Conservation (phyloP, 208 protist species). For the Acanthamoeba polyphaga region DNA sequence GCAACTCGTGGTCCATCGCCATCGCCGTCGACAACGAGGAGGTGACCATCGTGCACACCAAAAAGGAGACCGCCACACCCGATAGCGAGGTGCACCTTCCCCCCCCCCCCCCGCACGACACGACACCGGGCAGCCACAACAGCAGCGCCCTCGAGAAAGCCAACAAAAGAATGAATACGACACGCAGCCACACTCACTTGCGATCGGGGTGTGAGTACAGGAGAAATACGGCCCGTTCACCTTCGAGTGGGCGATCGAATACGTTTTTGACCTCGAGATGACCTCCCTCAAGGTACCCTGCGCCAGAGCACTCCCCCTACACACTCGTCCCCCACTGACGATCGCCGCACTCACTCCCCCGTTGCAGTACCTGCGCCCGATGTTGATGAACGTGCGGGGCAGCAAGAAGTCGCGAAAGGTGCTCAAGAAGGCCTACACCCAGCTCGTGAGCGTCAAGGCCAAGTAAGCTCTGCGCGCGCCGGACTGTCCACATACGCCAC, state of each 20-base stretch:
- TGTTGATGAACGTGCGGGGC: slow-evolving; percentile 37
- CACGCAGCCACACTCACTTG: too few relatives aligned
- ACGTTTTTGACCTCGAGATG: slow-evolving; percentile 32
- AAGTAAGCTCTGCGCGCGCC: background rate
- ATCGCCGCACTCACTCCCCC: background rate
- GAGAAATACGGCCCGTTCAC: slow-evolving; percentile 23
- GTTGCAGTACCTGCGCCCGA: slow-evolving; percentile 18
- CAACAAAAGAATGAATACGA: too few relatives aligned
- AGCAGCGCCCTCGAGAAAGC: background rate
- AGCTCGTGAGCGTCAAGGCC: slow-evolving; percentile 16
- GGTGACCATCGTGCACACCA: slow-evolving; percentile 30
- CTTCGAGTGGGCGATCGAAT: slow-evolving; percentile 33
- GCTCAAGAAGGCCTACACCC: slow-evolving; percentile 36
- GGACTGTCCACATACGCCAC: background rate
- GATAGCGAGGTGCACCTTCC: background rate
- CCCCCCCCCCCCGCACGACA: too few relatives aligned
- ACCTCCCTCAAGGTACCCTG: background rate
- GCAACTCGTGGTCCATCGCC: slow-evolving; percentile 34
- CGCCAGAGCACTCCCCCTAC: too few relatives aligned
- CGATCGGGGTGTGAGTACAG: background rate
- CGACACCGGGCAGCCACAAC: background rate
- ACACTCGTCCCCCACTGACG: too few relatives aligned
- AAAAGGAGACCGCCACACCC: slow-evolving; percentile 30
- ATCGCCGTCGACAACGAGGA: slow-evolving; percentile 20
- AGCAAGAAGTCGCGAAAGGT: slow-evolving; percentile 34